Evolutionary conservation across 192 early-diverging fungal genomes (phyloP), one percentile per base, ranked within the genome.

Genomic region (Gamsiella multidivaricata): DNA sequence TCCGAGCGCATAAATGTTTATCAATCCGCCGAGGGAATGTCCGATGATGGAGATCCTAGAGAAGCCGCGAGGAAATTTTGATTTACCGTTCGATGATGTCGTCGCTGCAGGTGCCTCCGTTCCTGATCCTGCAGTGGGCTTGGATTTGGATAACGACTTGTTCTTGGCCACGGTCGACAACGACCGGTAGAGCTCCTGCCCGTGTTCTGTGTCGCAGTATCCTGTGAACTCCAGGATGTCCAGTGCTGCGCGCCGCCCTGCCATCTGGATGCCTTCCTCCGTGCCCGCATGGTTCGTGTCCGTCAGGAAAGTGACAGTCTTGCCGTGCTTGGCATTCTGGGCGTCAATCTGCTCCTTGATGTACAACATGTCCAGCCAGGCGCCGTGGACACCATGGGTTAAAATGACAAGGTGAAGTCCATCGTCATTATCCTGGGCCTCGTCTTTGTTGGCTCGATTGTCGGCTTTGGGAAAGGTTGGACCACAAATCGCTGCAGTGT

Each of bases 1-100:
- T 22, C 80, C 79, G 26, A 79, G 59, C 36, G 65, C 50, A 49
- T 79, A 84, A 49, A 81, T 37, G 36, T 86, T 86, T 33, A 84
- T 70, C 55, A 86, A 45, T 8, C 83, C 85, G 31, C 85, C 85
- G 23, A 86, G 76, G 6, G 85, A 86, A 47, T 86, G 85, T 22
- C 85, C 85, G 9, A 84, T 71, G n/a, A 86, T 63, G 2, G 82
- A 84, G 8, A 86, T 51, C 22, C 71, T 72, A 33, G 81, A 69
- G 46, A 75, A 57, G 0, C 66, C 70, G 26, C 60, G 61, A 51
- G 69, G 62, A 43, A 65, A 59, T 22, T 8, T 20, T 32, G 18
- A 33, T 17, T 37, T 28, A 39, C n/a, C 55, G 41, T 62, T 28
- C 32, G 41, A 55, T 52, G 34, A 51, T 22, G 39, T 25, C 28